Evolutionary conservation across 495 filamentous ascomycete genomes (phyloP), one percentile per base, ranked within the genome.

Genomic region (Amniculicola lignicola): DNA sequence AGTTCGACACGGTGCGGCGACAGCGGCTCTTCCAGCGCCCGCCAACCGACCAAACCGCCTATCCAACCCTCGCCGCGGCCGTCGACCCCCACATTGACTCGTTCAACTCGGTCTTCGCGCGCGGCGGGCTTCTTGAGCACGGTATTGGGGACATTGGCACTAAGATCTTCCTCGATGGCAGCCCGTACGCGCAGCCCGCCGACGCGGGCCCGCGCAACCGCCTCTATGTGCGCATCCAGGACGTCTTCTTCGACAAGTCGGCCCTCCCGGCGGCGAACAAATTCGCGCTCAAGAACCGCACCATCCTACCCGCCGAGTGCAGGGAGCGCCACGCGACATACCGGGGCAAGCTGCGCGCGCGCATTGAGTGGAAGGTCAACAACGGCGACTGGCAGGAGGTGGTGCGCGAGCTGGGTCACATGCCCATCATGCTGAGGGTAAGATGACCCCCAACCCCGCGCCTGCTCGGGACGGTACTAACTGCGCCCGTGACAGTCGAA

Each of bases 301-400:
- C 89, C 56, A 90, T 98, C 48, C 82, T 88, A 48, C 93, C 93
- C 2, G 83, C 93, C 10, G 93, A 98, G 73, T 95, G 90, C 72
- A 80, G 93, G 75, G 92, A 98, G 72, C 79, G 93, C 41, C 92
- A 96, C 78, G 84, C 83, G 45, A 88, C 90, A 9, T 98, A 98
- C 70, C 79, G 89, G 61, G 93, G 91, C 39, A 90, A 85, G 72
- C 77, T 97, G 53, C 82, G 83, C 52, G 88, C 84, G 12, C 81
- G 81, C 33, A 73, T 98, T 18, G 86, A 94, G 68, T 92, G 84
- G 64, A 83, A 75, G 64, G 77, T 97, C 63, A 96, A 96, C 69
- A 78, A 88, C 73, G 90, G 86, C 33, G 84, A 91, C 58, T 87
- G 88, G 77, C 77, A 81, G 62, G 85, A 90, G 63, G 79, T 85